A percentile compares a stretch with the other conserved stretches of the same genome.
Conservation (phyloP, 331 rosid species). For the Quercus lobata region DNA sequence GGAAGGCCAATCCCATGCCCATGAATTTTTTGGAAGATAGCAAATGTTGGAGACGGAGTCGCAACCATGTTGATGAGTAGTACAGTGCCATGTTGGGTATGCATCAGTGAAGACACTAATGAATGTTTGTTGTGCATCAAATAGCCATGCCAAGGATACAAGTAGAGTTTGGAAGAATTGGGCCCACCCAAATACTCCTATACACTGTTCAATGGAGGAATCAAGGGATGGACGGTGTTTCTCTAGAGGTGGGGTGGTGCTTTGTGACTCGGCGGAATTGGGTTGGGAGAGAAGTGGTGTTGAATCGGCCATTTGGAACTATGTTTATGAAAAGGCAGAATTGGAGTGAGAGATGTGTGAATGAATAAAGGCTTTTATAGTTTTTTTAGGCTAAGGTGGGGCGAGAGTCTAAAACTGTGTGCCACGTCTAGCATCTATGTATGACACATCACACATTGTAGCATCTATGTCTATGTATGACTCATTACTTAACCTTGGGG, state of each 20-base stretch:
- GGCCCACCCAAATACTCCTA: too few relatives aligned
- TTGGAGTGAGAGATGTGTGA: neutral
- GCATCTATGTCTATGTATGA: too few relatives aligned
- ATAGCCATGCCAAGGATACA: conserved; percentile 38
- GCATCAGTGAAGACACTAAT: conserved; percentile 19
- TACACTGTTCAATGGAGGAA: too few relatives aligned
- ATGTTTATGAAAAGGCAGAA: neutral
- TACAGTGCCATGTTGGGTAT: conserved; percentile 33
- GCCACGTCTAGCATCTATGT: too few relatives aligned
- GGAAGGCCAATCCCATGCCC: conserved; percentile 49
- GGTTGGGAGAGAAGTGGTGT: conserved; percentile 18
- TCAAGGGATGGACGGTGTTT: too few relatives aligned
- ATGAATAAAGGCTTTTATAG: too few relatives aligned
- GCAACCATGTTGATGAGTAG: neutral
- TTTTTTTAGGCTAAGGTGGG: too few relatives aligned
- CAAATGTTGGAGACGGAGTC: conserved; percentile 26
- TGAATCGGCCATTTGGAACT: conserved; percentile 19
- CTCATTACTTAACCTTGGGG: too few relatives aligned
- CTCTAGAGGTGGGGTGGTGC: neutral
- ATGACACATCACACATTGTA: too few relatives aligned
- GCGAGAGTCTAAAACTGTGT: too few relatives aligned
- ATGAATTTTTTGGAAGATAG: conserved; percentile 21
- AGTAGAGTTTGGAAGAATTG: conserved; percentile 23
- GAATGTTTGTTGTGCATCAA: conserved; percentile 48
- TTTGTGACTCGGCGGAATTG: neutral